Conservation (phyloP, 1,139 yeast species). For the Magnusiomyces fungicola region DNA sequence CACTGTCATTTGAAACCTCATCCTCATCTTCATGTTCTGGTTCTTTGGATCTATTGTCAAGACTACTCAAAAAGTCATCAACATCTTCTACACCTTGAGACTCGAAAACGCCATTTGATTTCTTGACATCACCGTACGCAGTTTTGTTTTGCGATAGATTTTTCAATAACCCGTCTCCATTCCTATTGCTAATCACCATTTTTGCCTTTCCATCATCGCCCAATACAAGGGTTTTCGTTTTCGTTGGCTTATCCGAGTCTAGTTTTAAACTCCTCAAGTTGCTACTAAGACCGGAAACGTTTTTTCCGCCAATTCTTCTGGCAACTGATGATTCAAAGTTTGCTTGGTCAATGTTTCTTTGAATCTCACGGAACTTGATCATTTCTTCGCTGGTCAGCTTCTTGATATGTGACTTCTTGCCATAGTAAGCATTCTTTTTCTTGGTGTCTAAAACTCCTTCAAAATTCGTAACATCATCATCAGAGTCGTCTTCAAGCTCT, state of each 20-base stretch:
- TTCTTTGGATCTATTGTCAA: not conserved
- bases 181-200: not conserved
- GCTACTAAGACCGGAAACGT: not conserved
- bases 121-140: not conserved
- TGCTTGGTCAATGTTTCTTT: slow-evolving; percentile 13
- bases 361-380: slow-evolving; percentile 8
- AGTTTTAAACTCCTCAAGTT: not conserved
- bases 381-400: slow-evolving; percentile 8
- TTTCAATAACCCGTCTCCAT: not conserved
- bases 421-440: not conserved
- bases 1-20: not conserved
- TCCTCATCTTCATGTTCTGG: not conserved
- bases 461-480: not conserved
- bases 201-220: not conserved
- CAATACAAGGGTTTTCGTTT: not conserved
- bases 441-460: not conserved
- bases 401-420: slow-evolving; percentile 5
- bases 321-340: slow-evolving; percentile 5
- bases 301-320: not conserved
- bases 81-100: not conserved
- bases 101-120: not conserved
- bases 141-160: not conserved
- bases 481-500: slow-evolving; percentile 4
- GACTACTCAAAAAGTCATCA: not conserved
- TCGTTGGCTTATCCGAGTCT: slow-evolving; percentile 9